phyloP scores from a whole-genome alignment of 2,329 filamentous ascomycete genomes.

The Fusarium sp. region DNA sequence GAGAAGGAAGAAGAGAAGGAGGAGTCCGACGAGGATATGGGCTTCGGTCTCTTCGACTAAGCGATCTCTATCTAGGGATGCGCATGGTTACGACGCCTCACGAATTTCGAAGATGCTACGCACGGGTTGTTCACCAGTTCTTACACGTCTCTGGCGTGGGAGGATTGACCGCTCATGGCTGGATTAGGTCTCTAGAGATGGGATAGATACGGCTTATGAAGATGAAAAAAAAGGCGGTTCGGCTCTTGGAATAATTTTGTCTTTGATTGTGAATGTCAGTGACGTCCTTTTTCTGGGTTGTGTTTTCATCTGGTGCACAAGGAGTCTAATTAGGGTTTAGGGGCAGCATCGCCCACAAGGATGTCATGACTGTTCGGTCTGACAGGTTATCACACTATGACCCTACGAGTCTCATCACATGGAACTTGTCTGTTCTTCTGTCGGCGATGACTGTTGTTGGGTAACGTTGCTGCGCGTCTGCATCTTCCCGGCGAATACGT shows the following conservation, averaged over 20 bases:
- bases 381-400: background rate
- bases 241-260: slow-evolving; percentile 34
- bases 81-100: slow-evolving; percentile 46
- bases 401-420: background rate
- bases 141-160: slow-evolving; percentile 46
- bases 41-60: slow-evolving; percentile 81
- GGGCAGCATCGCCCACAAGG: background rate
- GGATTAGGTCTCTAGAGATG: slow-evolving; percentile 44
- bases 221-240: slow-evolving; percentile 43
- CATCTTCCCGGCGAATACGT: background rate
- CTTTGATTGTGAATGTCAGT: background rate
- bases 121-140: slow-evolving; percentile 46
- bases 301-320: background rate
- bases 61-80: slow-evolving; percentile 47
- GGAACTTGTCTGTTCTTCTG: background rate
- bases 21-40: slow-evolving; percentile 79
- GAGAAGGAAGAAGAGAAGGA: slow-evolving; percentile 73
- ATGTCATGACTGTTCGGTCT: slow-evolving; percentile 12
- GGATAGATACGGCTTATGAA: slow-evolving; percentile 46
- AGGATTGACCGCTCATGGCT: slow-evolving; percentile 47
- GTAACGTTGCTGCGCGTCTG: background rate
- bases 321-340: slow-evolving; percentile 17
- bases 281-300: background rate
- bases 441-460: background rate
- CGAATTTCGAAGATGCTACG: slow-evolving; percentile 49